Conservation (phyloP, 139 green algal species). For the Klebsormidium nitens region DNA sequence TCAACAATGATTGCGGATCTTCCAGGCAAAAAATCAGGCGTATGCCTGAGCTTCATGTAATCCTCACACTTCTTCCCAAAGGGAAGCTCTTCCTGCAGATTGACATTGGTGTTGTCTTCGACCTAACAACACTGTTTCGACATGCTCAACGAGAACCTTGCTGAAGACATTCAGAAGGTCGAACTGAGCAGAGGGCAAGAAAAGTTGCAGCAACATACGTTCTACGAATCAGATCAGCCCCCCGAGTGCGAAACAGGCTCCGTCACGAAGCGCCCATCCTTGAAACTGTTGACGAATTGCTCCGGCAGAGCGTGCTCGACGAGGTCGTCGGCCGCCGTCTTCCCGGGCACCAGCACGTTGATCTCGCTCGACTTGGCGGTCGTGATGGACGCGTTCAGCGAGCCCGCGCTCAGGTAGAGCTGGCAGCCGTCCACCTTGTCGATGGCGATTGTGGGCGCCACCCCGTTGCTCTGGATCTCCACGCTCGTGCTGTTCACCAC, state of each 20-base stretch:
- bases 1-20: too few species aligned
- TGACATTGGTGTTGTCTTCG: too few species aligned
- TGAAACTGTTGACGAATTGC: constrained; percentile 28
- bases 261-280: constrained; percentile 31
- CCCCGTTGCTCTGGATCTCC: constrained; percentile 62
- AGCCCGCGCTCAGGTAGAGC: constrained; percentile 61
- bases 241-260: constrained; percentile 31
- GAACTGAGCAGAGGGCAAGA: too few species aligned
- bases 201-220: neutral
- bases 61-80: too few species aligned
- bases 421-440: constrained; percentile 88
- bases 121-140: too few species aligned
- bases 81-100: too few species aligned
- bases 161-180: too few species aligned
- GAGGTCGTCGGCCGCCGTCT: constrained; percentile 44
- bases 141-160: too few species aligned
- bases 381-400: constrained; percentile 52
- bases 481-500: constrained; percentile 78
- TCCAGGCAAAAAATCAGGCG: too few species aligned
- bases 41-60: too few species aligned
- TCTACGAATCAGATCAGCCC: constrained; percentile 6
- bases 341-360: constrained; percentile 63
- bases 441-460: constrained; percentile 72
- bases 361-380: constrained; percentile 82
- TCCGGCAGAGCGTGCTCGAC: constrained; percentile 38